Conservation (phyloP, 169 alveolate species). For the Plasmodium vinckei region DNA sequence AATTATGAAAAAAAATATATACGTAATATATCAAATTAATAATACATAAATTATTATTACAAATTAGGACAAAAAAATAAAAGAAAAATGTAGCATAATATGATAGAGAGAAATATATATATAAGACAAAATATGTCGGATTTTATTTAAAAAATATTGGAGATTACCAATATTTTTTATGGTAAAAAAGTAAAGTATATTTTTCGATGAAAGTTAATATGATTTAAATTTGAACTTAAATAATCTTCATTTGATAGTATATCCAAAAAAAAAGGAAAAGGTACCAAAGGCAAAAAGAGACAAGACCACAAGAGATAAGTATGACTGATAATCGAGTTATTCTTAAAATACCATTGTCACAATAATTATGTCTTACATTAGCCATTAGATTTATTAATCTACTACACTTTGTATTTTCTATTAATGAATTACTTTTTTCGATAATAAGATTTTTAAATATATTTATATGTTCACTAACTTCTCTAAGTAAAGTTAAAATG, state of each 20-base stretch:
- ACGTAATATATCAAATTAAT: too few species aligned
- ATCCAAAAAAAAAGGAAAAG: slow-evolving; percentile 50
- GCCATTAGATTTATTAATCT: slow-evolving; percentile 4
- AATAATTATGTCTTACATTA: slow-evolving; percentile 3
- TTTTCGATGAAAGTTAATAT: too few species aligned
- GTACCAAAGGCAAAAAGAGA: slow-evolving; percentile 48
- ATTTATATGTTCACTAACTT: slow-evolving; percentile 4
- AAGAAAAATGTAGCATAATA: background rate
- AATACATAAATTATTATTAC: too few species aligned
- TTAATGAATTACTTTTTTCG: background rate
- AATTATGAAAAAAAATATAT: too few species aligned
- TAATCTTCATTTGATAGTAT: slow-evolving; percentile 15
- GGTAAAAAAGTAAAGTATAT: too few species aligned
- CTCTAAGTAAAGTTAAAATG: slow-evolving; percentile 1
- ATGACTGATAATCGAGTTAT: slow-evolving; percentile 5
- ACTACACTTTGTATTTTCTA: slow-evolving; percentile 21
- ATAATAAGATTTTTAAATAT: slow-evolving; percentile 8
- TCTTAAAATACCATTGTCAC: slow-evolving; percentile 19
- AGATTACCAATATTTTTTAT: too few species aligned
- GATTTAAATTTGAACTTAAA: background rate
- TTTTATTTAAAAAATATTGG: too few species aligned
- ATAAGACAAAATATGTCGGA: background rate
- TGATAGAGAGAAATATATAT: background rate
- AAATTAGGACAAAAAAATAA: background rate
- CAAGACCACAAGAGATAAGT: slow-evolving; percentile 2